Conservation (phyloP, 805 yeast species). For the Saccharomycopsis oosterbeekiorum region DNA sequence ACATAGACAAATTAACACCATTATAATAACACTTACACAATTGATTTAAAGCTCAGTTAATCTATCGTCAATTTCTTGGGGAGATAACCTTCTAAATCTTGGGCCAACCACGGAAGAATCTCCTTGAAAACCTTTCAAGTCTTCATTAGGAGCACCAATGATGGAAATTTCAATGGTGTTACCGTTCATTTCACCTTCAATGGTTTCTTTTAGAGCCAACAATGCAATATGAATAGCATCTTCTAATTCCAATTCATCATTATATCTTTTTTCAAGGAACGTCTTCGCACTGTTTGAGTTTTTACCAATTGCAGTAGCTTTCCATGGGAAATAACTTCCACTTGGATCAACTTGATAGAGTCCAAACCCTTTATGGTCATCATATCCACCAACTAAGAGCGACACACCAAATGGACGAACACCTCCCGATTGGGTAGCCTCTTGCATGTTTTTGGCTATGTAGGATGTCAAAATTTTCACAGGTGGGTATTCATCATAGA, state of each 20-base stretch:
- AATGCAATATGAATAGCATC: slow-evolving; percentile 97
- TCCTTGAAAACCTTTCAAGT: slow-evolving; percentile 77
- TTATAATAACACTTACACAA: too few species aligned
- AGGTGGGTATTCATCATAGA: slow-evolving; percentile 96
- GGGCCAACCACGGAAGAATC: slow-evolving; percentile 76
- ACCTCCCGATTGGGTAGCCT: slow-evolving; percentile 97
- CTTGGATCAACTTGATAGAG: slow-evolving; percentile 97
- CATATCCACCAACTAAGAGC: slow-evolving; percentile 87
- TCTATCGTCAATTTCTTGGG: slow-evolving; percentile 94
- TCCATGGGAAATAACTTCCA: slow-evolving; percentile 98
- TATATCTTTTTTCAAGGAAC: slow-evolving; percentile 96
- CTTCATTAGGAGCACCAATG: slow-evolving; percentile 74
- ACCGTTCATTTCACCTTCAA: slow-evolving; percentile 97
- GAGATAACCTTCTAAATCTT: slow-evolving; percentile 69
- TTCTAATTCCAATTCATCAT: slow-evolving; percentile 91
- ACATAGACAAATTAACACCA: too few species aligned
- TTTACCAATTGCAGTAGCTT: slow-evolving; percentile 97
- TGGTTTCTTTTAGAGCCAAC: slow-evolving; percentile 87
- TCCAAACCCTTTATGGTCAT: slow-evolving; percentile 57
- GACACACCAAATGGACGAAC: slow-evolving; percentile 99
- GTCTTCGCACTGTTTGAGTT: slow-evolving; percentile 96
- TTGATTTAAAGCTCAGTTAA: slow-evolving; percentile 65
- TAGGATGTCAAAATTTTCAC: slow-evolving; percentile 89
- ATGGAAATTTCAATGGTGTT: slow-evolving; percentile 89
- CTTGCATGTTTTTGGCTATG: slow-evolving; percentile 94